phyloP scores from a whole-genome alignment of 495 filamentous ascomycete genomes.

The Penicillium malachiteum region DNA sequence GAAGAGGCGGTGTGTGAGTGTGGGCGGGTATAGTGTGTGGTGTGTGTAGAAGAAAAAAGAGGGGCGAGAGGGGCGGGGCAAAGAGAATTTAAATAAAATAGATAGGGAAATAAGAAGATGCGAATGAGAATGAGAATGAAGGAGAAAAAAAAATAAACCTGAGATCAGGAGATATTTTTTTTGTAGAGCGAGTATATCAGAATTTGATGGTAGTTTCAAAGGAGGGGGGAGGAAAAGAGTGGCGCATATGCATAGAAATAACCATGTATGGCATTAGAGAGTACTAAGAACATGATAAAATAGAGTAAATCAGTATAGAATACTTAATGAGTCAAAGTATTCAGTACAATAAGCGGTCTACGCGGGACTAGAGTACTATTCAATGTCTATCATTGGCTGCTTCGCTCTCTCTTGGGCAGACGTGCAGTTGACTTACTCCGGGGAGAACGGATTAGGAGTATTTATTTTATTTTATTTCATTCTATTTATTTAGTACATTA shows the following conservation, averaged over 20 bases:
- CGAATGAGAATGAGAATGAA: constrained; percentile 21
- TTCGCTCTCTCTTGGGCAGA: constrained; percentile 47
- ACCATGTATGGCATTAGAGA: no score
- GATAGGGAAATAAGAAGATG: constrained; percentile 20
- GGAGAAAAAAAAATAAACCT: constrained; percentile 12
- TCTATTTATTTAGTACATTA: no score
- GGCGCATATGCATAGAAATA: background rate
- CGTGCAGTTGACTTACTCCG: constrained; percentile 33
- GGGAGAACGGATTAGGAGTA: constrained; percentile 27
- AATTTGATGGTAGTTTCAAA: constrained; percentile 10
- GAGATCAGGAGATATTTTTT: no score
- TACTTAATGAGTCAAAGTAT: constrained; percentile 11
- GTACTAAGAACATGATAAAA: no score
- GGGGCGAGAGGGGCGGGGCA: constrained; percentile 15
- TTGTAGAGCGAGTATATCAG: no score
- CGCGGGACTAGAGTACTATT: constrained; percentile 29
- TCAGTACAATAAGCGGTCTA: constrained; percentile 32
- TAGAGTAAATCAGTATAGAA: no score
- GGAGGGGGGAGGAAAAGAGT: constrained; percentile 18
- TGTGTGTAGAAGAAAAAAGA: constrained; percentile 5
- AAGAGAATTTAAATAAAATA: constrained; percentile 13
- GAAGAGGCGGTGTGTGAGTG: constrained; percentile 30
- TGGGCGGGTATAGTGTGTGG: constrained; percentile 6
- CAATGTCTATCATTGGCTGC: constrained; percentile 43
- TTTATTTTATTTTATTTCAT: background rate